Conservation (phyloP, 139 green algal species). For the Astrephomene gubernaculifera region DNA sequence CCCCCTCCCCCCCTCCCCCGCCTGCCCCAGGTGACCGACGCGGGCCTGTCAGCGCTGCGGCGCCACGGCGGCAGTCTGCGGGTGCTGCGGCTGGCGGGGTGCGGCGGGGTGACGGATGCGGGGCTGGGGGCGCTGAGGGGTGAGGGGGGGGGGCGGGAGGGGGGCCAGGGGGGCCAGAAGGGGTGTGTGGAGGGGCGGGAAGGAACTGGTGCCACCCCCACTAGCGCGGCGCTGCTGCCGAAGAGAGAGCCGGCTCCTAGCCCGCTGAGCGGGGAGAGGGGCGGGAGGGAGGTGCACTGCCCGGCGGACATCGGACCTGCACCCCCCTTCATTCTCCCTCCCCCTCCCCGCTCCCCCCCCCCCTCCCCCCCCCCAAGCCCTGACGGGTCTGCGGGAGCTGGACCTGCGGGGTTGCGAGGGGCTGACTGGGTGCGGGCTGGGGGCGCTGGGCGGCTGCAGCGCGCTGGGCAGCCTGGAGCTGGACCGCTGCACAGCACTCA, state of each 20-base stretch:
- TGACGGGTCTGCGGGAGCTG: constrained; percentile 12
- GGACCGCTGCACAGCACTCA: constrained; percentile 17
- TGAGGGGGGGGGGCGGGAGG: neutral
- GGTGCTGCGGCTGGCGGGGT: constrained; percentile 12
- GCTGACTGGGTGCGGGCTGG: constrained; percentile 19
- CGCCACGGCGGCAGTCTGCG: constrained; percentile 29
- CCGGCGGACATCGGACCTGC: no score
- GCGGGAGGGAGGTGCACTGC: no score
- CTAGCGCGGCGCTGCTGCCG: no score
- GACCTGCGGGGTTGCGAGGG: constrained; percentile 39
- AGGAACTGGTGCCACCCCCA: no score
- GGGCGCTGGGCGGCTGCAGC: neutral
- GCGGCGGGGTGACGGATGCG: constrained; percentile 3
- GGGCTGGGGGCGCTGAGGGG: constrained; percentile 7
- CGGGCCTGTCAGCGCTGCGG: neutral
- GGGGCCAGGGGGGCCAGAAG: neutral
- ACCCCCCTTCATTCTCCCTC: neutral
- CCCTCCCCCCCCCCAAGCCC: neutral
- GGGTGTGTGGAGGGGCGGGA: neutral
- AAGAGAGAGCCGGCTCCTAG: neutral
- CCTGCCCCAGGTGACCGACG: constrained; percentile 7
- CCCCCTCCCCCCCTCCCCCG: neutral
- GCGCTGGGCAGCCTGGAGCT: constrained; percentile 18
- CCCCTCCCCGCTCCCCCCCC: neutral
- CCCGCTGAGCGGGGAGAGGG: no score